Percentiles rank a stretch among this genome's conserved stretches.
Conservation (phyloP, 139 green algal species). For the Coelastrella sp. region DNA sequence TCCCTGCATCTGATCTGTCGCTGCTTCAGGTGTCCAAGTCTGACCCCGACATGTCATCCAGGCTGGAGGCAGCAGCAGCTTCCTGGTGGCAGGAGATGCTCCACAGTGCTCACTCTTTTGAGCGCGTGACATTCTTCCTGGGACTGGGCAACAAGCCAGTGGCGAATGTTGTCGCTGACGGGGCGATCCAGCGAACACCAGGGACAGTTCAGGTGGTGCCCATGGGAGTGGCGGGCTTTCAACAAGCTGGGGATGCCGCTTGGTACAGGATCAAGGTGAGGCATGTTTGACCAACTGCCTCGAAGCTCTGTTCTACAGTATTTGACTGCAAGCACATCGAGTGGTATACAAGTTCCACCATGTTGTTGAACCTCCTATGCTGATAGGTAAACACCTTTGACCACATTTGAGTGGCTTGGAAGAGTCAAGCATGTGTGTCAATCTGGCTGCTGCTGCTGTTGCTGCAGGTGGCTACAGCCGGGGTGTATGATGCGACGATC, state of each 20-base stretch:
- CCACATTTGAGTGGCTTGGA: not conserved
- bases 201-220: not conserved
- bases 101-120: conserved; percentile 8
- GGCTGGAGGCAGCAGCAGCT: not conserved
- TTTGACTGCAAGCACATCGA: not conserved
- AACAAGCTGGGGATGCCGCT: not conserved
- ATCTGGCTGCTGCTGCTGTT: not conserved
- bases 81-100: conserved; percentile 13
- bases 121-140: conserved; percentile 17
- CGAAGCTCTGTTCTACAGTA: not conserved
- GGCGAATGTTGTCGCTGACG: conserved; percentile 28
- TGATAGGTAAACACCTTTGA: not conserved
- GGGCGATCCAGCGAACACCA: not conserved
- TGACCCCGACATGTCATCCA: not conserved
- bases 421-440: not conserved
- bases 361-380: not conserved
- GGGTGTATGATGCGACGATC: not conserved
- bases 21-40: not conserved
- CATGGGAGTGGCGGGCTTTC: conserved; percentile 17
- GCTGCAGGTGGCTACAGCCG: not conserved
- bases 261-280: conserved; percentile 30
- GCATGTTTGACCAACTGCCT: not conserved
- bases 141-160: not conserved
- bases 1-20: too few relatives aligned
- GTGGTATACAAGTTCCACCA: not conserved